Evolutionary conservation across 257 asterid species (phyloP).

Genomic region (Plectranthus barbatus): DNA sequence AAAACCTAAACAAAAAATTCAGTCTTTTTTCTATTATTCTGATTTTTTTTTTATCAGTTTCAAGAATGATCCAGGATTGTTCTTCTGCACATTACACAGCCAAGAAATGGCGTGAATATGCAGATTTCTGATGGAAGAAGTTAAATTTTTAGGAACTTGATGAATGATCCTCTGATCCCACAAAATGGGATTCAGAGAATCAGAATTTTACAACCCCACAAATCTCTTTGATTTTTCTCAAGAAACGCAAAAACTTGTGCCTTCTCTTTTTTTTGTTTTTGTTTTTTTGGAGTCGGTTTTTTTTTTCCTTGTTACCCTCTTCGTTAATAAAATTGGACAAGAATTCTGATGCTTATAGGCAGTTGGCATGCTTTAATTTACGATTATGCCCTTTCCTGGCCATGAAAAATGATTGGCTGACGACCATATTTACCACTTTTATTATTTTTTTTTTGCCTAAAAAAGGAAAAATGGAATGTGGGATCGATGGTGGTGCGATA

Average conservation of each 20-base stretch:
- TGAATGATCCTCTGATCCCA: constrained; percentile 72
- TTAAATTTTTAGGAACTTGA: background rate
- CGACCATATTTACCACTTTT: constrained; percentile 5
- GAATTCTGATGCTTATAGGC: constrained; percentile 22
- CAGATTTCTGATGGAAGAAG: background rate
- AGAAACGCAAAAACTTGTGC: constrained; percentile 3
- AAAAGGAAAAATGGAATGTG: no score
- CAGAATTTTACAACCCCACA: constrained; percentile 28
- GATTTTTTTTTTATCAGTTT: background rate
- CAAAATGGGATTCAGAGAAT: constrained; percentile 60
- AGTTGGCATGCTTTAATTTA: constrained; percentile 9
- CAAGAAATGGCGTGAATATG: background rate
- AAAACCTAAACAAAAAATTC: constrained; percentile 11
- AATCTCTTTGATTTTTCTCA: constrained; percentile 3
- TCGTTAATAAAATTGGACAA: constrained; percentile 10
- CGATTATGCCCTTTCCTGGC: constrained; percentile 21
- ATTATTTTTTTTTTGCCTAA: no score
- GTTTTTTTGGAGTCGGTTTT: background rate
- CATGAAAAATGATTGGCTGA: constrained; percentile 1
- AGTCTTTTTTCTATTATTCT: background rate
- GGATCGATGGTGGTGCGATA: no score
- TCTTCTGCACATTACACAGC: constrained; percentile 5
- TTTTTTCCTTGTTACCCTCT: constrained; percentile 7
- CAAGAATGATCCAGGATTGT: constrained; percentile 6
- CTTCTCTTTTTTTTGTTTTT: background rate